A percentile compares a stretch with the other conserved stretches of the same genome.
Evolutionary conservation across 345 rosid genomes (phyloP).

Genomic region (Cardamine occulta): DNA sequence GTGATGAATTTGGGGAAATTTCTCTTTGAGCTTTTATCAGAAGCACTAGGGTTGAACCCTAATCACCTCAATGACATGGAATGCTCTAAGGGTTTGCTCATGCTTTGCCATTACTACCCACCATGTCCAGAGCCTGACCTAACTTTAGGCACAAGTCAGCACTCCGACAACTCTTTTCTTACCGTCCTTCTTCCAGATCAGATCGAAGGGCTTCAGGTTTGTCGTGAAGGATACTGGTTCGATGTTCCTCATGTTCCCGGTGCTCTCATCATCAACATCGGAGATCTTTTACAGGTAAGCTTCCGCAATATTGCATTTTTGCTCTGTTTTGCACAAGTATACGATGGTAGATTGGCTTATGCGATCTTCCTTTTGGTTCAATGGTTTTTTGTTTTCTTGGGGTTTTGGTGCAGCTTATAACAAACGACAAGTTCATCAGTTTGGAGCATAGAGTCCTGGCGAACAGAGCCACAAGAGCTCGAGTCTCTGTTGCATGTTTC

Average conservation of each 20-base stretch:
- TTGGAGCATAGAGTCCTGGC: conserved; percentile 55
- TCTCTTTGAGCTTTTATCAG: conserved; percentile 56
- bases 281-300: conserved; percentile 66
- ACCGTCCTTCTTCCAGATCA: conserved; percentile 63
- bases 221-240: conserved; percentile 47
- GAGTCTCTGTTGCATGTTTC: conserved; percentile 52
- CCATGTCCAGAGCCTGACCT: conserved; percentile 62
- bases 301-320: neutral
- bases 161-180: conserved; percentile 54
- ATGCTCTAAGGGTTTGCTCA: conserved; percentile 45
- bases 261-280: conserved; percentile 58
- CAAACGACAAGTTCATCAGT: conserved; percentile 53
- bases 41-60: conserved; percentile 57
- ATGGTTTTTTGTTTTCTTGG: neutral
- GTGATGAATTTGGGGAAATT: conserved; percentile 42
- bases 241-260: conserved; percentile 56
- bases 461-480: conserved; percentile 40
- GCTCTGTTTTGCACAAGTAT: neutral
- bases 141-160: conserved; percentile 55
- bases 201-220: conserved; percentile 66
- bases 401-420: conserved; percentile 44
- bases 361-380: neutral
- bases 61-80: conserved; percentile 49
- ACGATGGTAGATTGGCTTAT: neutral
- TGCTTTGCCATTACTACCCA: conserved; percentile 62